Evolutionary conservation across 306 rosid genomes (phyloP).

Genomic region (Hippophae gyantsensis): DNA sequence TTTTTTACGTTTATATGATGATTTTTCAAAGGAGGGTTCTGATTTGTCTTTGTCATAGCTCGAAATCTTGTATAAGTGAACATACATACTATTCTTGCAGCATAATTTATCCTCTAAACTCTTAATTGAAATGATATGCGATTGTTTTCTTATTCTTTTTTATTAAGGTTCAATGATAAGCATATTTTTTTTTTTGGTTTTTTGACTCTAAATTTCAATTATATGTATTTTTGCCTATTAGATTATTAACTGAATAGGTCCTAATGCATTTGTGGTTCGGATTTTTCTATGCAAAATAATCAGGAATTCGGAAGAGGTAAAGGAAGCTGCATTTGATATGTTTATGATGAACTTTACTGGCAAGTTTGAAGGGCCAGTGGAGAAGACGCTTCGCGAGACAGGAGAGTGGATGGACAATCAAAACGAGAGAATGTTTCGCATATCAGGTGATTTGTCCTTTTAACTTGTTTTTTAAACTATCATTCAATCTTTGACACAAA

Average conservation of each 20-base stretch:
- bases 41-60: no score
- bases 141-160: no score
- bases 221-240: neutral
- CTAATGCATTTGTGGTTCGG: neutral
- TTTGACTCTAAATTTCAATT: neutral
- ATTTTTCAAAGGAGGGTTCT: no score
- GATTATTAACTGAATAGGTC: neutral
- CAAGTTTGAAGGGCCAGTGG: conserved; percentile 51
- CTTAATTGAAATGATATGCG: neutral
- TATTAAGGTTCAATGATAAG: neutral
- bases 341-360: conserved; percentile 33
- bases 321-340: conserved; percentile 41
- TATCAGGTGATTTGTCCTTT: conserved; percentile 31
- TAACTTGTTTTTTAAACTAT: neutral
- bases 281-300: neutral
- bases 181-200: neutral
- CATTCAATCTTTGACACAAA: neutral
- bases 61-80: no score
- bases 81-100: no score
- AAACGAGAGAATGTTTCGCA: conserved; percentile 40
- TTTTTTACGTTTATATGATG: no score
- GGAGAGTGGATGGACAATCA: conserved; percentile 59
- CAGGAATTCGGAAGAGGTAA: conserved; percentile 44
- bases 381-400: conserved; percentile 55
- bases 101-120: neutral